Conservation (phyloP, 345 rosid species). For the Clarkia xantiana region DNA sequence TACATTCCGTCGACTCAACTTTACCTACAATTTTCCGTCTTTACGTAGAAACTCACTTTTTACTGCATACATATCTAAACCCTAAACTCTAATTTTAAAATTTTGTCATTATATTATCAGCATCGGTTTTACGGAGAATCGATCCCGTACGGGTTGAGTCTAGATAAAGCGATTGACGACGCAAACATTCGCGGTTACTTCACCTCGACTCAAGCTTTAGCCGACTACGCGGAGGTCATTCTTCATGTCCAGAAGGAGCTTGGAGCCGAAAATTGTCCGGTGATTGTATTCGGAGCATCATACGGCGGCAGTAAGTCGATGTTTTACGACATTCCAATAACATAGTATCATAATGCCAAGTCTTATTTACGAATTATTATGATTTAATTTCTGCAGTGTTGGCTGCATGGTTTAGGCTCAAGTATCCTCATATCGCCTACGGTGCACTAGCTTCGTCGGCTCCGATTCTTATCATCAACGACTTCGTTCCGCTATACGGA, state of each 20-base stretch:
- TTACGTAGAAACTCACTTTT: no score
- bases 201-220: conserved; percentile 27
- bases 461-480: conserved; percentile 19
- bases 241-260: conserved; percentile 15
- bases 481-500: conserved; percentile 12
- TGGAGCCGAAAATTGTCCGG: conserved; percentile 14
- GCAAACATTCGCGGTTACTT: conserved; percentile 21
- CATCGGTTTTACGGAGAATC: conserved; percentile 42
- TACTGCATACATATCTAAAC: no score
- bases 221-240: conserved; percentile 28
- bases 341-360: not conserved
- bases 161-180: conserved; percentile 11
- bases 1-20: no score
- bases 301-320: conserved; percentile 30
- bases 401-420: conserved; percentile 21
- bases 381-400: conserved; percentile 10
- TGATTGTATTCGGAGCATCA: conserved; percentile 30
- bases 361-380: not conserved
- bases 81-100: not conserved
- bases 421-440: conserved; percentile 20
- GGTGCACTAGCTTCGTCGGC: conserved; percentile 33
- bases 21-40: no score
- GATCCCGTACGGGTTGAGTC: conserved; percentile 20
- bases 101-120: conserved; percentile 10
- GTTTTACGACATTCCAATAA: not conserved